These are phyloP conservation scores for Solanum chacoense DNA, from an alignment of 305 asterid genomes.

Conservation along the genomic window DNA sequence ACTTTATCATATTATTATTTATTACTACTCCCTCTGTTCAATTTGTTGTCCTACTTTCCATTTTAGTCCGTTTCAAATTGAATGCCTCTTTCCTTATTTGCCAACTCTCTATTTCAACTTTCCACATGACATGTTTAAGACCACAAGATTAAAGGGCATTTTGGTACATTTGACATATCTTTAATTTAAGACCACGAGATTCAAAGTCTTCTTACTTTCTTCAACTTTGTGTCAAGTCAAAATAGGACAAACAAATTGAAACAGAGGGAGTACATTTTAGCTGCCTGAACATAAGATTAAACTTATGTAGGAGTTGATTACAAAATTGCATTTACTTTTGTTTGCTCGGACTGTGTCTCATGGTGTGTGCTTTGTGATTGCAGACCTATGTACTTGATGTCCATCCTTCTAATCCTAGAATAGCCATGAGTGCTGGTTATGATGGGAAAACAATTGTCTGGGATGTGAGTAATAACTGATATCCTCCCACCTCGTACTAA, in stretches of 20 bases:
- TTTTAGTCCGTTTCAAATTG: neutral
- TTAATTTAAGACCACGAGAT: neutral
- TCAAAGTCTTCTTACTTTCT: neutral
- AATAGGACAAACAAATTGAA: neutral
- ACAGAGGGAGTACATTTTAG: neutral
- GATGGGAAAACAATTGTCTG: conserved; percentile 97
- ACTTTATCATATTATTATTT: neutral
- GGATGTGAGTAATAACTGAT: conserved; percentile 67
- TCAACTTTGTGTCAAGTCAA: neutral
- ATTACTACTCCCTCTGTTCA: neutral
- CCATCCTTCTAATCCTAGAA: conserved; percentile 96
- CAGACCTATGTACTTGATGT: conserved; percentile 97
- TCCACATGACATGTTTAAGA: neutral
- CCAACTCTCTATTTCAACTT: neutral
- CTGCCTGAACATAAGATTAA: neutral
- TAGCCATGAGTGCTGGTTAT: conserved; percentile 99
- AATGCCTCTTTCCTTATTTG: neutral
- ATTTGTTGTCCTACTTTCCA: neutral
- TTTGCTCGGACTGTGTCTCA: neutral
- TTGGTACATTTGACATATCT: neutral
- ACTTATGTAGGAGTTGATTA: neutral
- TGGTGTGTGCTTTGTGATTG: conserved; percentile 6
- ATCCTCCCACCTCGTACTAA: neutral
- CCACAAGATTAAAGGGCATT: neutral
- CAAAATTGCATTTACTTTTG: neutral